Conservation (phyloP, 208 protist species). For the Leishmania mexicana region DNA sequence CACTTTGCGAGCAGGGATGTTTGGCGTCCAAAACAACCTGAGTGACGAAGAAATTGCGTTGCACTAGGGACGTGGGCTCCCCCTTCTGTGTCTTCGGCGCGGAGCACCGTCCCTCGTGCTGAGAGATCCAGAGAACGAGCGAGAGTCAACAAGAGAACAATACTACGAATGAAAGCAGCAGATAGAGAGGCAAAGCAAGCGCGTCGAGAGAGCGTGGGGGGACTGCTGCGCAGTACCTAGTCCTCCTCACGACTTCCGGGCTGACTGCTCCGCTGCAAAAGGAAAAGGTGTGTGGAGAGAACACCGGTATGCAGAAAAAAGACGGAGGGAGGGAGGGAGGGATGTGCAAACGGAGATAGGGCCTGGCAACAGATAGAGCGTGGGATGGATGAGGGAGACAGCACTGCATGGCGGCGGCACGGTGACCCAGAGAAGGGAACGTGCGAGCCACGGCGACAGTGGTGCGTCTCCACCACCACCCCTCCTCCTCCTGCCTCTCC, state of each 20-base stretch:
- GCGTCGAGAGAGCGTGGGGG: neutral
- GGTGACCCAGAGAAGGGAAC: neutral
- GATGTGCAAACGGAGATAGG: neutral
- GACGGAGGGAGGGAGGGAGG: neutral
- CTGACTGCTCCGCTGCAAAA: neutral
- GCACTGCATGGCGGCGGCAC: neutral
- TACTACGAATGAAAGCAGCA: neutral
- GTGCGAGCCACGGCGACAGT: neutral
- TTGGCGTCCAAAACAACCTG: neutral
- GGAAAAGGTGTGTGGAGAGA: neutral
- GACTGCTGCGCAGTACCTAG: neutral
- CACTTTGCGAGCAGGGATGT: neutral
- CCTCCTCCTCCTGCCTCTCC: neutral
- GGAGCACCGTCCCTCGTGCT: neutral
- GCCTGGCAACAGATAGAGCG: neutral
- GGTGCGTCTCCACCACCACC: neutral
- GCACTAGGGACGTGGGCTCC: neutral
- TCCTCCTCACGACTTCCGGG: neutral
- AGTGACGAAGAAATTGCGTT: neutral
- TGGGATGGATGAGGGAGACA: neutral
- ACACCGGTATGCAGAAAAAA: neutral
- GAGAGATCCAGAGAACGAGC: neutral
- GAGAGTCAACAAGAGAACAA: neutral
- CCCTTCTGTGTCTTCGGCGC: neutral
- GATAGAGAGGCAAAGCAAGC: neutral